Evolutionary conservation across 1,139 yeast genomes (phyloP).

Genomic region (Saccharomycopsis hybrid): DNA sequence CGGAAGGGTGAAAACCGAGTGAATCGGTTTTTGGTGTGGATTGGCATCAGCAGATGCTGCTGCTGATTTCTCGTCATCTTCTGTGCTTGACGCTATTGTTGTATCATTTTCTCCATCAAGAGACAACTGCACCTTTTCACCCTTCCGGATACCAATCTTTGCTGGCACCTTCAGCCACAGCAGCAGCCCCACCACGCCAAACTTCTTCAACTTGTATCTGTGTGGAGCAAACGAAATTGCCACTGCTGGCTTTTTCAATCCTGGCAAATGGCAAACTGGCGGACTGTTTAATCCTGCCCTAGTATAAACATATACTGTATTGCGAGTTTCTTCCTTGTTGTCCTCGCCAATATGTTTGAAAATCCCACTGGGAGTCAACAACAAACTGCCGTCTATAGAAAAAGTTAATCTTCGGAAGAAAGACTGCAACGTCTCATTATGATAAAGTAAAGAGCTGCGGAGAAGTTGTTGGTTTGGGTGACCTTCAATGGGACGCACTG

Average conservation of each 20-base stretch:
- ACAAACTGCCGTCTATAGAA: constrained; percentile 82
- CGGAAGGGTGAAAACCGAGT: constrained; percentile 47
- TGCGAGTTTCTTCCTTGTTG: constrained; percentile 35
- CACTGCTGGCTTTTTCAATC: constrained; percentile 76
- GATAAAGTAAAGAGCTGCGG: constrained; percentile 48
- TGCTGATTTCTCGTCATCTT: background rate
- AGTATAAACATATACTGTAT: constrained; percentile 73
- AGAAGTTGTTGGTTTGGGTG: constrained; percentile 25
- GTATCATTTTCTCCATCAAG: no score
- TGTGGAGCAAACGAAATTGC: constrained; percentile 74
- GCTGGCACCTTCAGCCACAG: no score
- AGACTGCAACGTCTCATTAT: constrained; percentile 81
- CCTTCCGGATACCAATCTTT: no score
- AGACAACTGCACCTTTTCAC: no score
- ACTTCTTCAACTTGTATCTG: constrained; percentile 38
- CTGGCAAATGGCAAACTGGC: constrained; percentile 74
- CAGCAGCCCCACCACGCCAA: no score
- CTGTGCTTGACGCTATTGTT: background rate
- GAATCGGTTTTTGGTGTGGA: constrained; percentile 1
- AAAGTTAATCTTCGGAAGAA: constrained; percentile 81
- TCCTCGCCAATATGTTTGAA: constrained; percentile 30
- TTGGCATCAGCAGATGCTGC: no score
- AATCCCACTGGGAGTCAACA: constrained; percentile 81
- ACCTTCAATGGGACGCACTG: constrained; percentile 26
- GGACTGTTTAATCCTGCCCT: constrained; percentile 61